Evolutionary conservation across 176 grass and related monocot species (phyloP).

Genomic region (Oryza coarctata): DNA sequence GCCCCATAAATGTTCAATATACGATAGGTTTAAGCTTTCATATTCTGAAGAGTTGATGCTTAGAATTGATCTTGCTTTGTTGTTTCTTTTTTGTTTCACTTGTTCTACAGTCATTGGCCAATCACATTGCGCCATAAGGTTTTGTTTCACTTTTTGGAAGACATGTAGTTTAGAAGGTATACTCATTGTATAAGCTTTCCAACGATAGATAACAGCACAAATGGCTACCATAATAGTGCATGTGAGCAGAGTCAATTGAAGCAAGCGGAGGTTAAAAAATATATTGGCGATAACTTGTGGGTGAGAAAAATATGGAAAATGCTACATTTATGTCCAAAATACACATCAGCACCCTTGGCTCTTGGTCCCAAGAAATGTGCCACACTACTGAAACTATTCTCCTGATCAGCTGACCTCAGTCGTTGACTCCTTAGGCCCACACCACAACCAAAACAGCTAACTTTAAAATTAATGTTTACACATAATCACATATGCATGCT

Average conservation of each 20-base stretch:
- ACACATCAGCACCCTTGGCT: background rate
- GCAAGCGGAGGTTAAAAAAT: background rate
- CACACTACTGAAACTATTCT: background rate
- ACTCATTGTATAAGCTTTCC: background rate
- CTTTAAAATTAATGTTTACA: constrained; percentile 30
- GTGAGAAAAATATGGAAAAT: constrained; percentile 1
- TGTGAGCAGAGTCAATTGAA: background rate
- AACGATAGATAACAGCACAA: background rate
- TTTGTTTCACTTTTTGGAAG: background rate
- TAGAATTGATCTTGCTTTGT: background rate
- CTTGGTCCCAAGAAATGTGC: background rate
- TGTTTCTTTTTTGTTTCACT: background rate
- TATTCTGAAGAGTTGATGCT: background rate
- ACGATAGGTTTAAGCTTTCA: constrained; percentile 3
- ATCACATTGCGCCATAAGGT: background rate
- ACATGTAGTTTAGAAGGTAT: background rate
- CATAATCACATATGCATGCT: constrained; percentile 5
- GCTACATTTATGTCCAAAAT: background rate
- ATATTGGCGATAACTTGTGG: constrained; percentile 6
- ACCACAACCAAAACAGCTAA: background rate
- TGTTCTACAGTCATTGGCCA: background rate
- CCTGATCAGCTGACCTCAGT: background rate
- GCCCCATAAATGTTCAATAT: background rate
- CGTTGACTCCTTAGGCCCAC: background rate
- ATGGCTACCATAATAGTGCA: background rate